Evolutionary conservation across 1,284 basidiomycete genomes (phyloP), one percentile per base, ranked within the genome.

Genomic region (Trametes sp.): DNA sequence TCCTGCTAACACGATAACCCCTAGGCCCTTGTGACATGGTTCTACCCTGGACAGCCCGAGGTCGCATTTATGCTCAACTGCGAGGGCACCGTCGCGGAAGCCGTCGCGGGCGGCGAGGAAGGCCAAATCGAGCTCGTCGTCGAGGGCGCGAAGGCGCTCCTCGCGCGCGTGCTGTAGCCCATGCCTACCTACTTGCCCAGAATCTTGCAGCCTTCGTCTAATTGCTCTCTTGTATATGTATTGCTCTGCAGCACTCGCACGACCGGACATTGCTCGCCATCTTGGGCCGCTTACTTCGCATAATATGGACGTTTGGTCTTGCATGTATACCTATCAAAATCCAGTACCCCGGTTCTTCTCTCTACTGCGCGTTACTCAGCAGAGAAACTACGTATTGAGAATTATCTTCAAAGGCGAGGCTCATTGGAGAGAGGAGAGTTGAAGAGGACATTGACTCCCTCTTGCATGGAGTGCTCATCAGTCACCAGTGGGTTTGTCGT

Each of bases 21-120:
- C 24, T 53, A 84, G 83, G 81, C 80, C 16, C 69, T 84, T 19
- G 80, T 79, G 46, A 79, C 84, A 9, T 87, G 85, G 85, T 87
- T 82, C 74, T 87, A 88, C 67, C 73, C 78, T 1, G 86, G 86
- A 31, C 82, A 86, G 67, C 69, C 72, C 10, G 77, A 80, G 33
- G 73, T 81, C 21, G 62, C 63, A 5, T 54, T 75, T 19, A 72
- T 84, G 74, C 68, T 74, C n/a, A 61, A 50, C 41, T 74, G 73
- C 53, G 57, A 46, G 16, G 65, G 53, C 19, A 63, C 64, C 50
- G 69, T 72, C 38, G 69, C 70, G 2, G 69, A 63, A 23, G 68
- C 69, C 14, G 50, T 74, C 46, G 59, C 69, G 6, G 31, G 24
- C 13, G 67, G 62, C 0, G 59, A 35, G 9, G 67, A 60, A 26